These are phyloP conservation scores for Solanum appendiculatum DNA, from an alignment of 257 asterid species.

Conservation along the genomic window DNA sequence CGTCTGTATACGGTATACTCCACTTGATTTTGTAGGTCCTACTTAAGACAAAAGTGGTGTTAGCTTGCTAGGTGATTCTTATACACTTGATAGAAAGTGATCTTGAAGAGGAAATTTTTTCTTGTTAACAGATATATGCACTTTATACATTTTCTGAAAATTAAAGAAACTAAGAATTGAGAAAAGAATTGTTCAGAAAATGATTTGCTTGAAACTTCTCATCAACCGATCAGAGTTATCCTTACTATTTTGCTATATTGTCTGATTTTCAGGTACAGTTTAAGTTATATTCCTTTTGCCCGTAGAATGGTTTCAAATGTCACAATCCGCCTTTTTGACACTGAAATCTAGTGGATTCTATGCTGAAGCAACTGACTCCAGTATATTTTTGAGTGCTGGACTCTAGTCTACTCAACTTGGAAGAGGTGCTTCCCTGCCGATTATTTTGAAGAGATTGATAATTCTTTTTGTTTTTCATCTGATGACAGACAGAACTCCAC, in stretches of 20 bases:
- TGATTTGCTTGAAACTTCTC: neutral
- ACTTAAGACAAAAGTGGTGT: neutral
- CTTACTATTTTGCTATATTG: neutral
- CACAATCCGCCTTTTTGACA: conserved; percentile 84
- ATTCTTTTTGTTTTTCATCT: neutral
- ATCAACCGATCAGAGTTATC: neutral
- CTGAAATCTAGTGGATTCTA: conserved; percentile 54
- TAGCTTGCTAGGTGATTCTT: neutral
- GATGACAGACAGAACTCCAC: neutral
- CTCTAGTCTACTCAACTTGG: neutral
- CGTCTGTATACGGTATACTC: neutral
- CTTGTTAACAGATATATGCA: neutral
- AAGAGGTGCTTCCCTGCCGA: neutral
- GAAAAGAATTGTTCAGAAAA: neutral
- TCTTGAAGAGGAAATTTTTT: neutral
- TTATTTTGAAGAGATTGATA: neutral
- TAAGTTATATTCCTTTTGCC: conserved; percentile 90
- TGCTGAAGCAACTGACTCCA: neutral
- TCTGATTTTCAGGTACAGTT: conserved; percentile 76
- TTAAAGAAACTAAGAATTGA: neutral
- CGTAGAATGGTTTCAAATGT: conserved; percentile 75
- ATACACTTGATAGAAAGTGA: neutral
- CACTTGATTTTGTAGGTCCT: neutral
- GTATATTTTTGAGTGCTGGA: neutral
- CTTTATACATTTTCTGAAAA: neutral